Percentiles rank a stretch among this genome's conserved stretches.
Evolutionary conservation across 306 rosid genomes (phyloP).

Genomic region (Quercus agrifolia): DNA sequence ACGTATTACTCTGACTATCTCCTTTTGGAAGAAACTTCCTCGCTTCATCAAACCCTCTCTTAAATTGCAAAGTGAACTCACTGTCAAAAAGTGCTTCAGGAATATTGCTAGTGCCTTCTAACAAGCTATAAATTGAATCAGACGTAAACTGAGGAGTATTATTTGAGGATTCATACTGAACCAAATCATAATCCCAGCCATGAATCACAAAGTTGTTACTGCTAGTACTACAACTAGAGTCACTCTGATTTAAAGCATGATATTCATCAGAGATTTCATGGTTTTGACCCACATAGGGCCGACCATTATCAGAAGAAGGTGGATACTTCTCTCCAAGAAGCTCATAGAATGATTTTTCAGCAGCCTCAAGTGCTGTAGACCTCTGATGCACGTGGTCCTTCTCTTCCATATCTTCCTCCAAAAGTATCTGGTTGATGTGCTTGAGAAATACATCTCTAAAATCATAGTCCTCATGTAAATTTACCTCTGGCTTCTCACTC

Average conservation of each 20-base stretch:
- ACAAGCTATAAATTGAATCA: constrained; percentile 20
- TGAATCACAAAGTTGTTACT: background rate
- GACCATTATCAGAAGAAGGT: background rate
- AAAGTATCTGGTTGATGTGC: constrained; percentile 33
- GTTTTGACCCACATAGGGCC: constrained; percentile 10
- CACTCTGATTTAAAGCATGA: background rate
- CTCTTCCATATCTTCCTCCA: constrained; percentile 43
- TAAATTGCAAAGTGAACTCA: constrained; percentile 26
- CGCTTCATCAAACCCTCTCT: constrained; percentile 34
- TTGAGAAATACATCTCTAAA: constrained; percentile 35
- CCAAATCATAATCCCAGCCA: constrained; percentile 4
- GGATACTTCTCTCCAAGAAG: constrained; percentile 18
- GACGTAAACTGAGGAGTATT: constrained; percentile 13
- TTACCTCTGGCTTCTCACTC: constrained; percentile 3
- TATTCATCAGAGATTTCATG: constrained; percentile 11
- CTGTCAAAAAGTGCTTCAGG: constrained; percentile 15
- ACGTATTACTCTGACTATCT: constrained; percentile 3
- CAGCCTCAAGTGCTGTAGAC: constrained; percentile 14
- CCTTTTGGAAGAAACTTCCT: constrained; percentile 33
- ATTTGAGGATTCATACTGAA: background rate
- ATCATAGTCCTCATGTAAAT: constrained; percentile 24
- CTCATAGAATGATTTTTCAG: constrained; percentile 31
- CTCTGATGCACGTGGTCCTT: constrained; percentile 33
- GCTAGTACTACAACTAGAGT: background rate
- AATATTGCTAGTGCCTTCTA: constrained; percentile 15